A percentile compares a stretch with the other conserved stretches of the same genome.
These are phyloP conservation scores for Circinella umbellata DNA, from an alignment of 371 early-diverging fungal species.

Conservation along the genomic window DNA sequence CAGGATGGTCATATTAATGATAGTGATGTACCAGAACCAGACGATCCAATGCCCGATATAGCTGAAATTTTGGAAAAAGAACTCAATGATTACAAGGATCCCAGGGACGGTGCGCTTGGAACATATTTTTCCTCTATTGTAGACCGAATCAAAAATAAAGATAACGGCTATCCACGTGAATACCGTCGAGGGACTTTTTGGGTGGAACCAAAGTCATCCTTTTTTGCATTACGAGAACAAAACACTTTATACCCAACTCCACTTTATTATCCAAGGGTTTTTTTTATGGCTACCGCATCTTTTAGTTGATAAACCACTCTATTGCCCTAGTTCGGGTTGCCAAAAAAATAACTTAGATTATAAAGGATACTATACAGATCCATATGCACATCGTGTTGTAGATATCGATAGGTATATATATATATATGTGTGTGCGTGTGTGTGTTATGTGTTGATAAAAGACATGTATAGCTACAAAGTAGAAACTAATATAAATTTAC, in stretches of 20 bases:
- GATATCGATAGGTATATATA: slow-evolving; percentile 16
- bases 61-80: no score
- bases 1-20: no score
- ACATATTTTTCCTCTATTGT: no score
- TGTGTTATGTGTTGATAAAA: neutral
- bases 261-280: slow-evolving; percentile 11
- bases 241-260: neutral
- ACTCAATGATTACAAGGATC: no score
- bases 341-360: neutral
- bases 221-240: slow-evolving; percentile 14
- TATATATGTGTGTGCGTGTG: no score
- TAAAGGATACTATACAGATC: slow-evolving; percentile 9
- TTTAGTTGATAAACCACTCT: neutral
- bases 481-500: neutral
- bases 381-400: slow-evolving; percentile 5
- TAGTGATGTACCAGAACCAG: no score
- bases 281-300: slow-evolving; percentile 16
- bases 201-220: slow-evolving; percentile 11
- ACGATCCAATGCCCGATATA: no score
- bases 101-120: no score
- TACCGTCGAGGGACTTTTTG: no score
- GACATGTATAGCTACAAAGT: neutral
- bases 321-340: neutral
- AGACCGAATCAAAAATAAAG: no score
- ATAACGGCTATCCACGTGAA: no score